Percentiles rank a stretch among this genome's conserved stretches.
phyloP scores from a whole-genome alignment of 768 basidiomycete species.

The Suillus discolor region DNA sequence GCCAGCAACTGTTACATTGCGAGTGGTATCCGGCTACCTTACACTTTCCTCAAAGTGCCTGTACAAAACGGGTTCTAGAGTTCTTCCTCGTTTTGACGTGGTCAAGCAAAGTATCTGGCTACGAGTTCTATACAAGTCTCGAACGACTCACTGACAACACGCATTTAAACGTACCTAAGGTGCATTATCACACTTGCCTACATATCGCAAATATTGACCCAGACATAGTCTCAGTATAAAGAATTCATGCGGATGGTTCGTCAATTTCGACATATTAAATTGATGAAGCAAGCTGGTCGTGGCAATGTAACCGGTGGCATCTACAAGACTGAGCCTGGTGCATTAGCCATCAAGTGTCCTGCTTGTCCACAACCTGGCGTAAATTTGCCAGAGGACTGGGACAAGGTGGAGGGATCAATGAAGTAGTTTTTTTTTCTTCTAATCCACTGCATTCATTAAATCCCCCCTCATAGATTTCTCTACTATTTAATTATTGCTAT shows the following conservation, averaged over 20 bases:
- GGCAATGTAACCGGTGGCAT: not conserved
- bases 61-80: too few species aligned
- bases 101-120: slow-evolving; percentile 20
- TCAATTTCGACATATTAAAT: not conserved
- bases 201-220: not conserved
- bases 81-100: slow-evolving; percentile 17
- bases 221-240: not conserved
- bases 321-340: slow-evolving; percentile 9
- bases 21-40: too few species aligned
- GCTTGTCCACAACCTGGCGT: slow-evolving; percentile 13
- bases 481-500: slow-evolving; percentile 30
- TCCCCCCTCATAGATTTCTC: slow-evolving; percentile 20
- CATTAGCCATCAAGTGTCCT: slow-evolving; percentile 19
- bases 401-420: slow-evolving; percentile 14
- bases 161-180: slow-evolving; percentile 10
- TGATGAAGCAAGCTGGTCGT: not conserved
- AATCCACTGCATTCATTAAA: not conserved
- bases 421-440: slow-evolving; percentile 16
- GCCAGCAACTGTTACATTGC: slow-evolving; percentile 32
- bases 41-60: too few species aligned
- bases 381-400: slow-evolving; percentile 11
- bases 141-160: slow-evolving; percentile 18
- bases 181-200: not conserved
- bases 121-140: slow-evolving; percentile 21
- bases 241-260: not conserved